Base-by-base conservation (phyloP, 208 protist species). In the Endotrypanum monterogeii region DNA sequence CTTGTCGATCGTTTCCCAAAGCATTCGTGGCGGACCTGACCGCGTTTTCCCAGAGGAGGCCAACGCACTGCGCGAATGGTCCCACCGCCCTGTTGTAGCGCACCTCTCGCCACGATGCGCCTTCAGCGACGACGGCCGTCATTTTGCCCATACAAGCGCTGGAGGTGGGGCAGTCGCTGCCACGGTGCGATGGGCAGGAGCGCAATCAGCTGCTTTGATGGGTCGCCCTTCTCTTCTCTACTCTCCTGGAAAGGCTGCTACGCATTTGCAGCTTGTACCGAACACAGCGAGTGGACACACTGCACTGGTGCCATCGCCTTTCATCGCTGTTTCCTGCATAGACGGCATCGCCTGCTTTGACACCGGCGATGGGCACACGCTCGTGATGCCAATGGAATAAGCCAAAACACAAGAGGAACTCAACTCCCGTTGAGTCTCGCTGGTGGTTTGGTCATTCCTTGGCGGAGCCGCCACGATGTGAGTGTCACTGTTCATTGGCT, bases 321-420 rank as follows among this genome's bases (percentile, higher is more conserved):
- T 75, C 62, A 71, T 80, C 9, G 76, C 76, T 3, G 76, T 76
- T 12, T 80, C 76, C 6, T 68, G 65, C 18, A 70, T 76, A 0
- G 76, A 80, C 50, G 39, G 55, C 18, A 30, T 80, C 20, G n/a
- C 72, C 20, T 76, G 76, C 48, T 67, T 80, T 37, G 76, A 80
- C 48, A 80, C 63, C 20, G 20, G 16, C 35, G 48, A 76, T 16
- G 76, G 76, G 6, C 57, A 80, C 50, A 80, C 70, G 12, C 56
- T 80, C 2, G 68, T 66, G 25, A 20, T 74, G 11, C 51, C 41
- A 30, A 28, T 70, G 18, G 44, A 23, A 37, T 60, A 32, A 62
- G 57, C 20, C 18, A 25, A 12, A 46, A 2, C 32, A 44, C 46
- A 30, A 1, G 37, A 32, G n/a, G n/a, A n/a, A n/a, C n/a, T n/a